Evolutionary conservation across 2,329 filamentous ascomycete genomes (phyloP).

Genomic region (Fusarium sp.): DNA sequence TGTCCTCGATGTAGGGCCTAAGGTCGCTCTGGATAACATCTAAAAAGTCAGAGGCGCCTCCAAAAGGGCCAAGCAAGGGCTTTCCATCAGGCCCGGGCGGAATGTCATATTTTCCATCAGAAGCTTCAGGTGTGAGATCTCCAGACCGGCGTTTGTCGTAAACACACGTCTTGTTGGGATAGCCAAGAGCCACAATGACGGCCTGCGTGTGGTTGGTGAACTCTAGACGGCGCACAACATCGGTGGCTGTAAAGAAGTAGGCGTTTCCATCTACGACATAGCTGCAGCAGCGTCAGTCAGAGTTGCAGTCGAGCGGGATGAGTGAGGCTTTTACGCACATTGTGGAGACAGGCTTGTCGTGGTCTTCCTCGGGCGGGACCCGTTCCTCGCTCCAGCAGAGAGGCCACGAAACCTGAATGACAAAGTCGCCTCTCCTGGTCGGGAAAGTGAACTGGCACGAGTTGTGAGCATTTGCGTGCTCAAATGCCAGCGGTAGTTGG

Average conservation of each 20-base stretch:
- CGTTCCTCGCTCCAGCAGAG: constrained; percentile 46
- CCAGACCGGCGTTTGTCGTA: constrained; percentile 48
- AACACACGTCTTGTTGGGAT: constrained; percentile 47
- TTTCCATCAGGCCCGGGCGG: constrained; percentile 41
- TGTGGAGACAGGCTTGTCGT: constrained; percentile 38
- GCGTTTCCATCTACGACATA: constrained; percentile 56
- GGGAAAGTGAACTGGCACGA: constrained; percentile 36
- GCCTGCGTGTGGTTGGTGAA: constrained; percentile 44
- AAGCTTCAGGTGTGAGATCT: constrained; percentile 51
- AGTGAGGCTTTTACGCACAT: constrained; percentile 45
- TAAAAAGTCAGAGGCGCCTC: constrained; percentile 63
- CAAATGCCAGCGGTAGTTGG: neutral
- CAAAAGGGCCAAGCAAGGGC: constrained; percentile 45
- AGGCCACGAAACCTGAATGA: constrained; percentile 51
- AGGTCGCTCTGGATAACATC: constrained; percentile 58
- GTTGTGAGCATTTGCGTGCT: constrained; percentile 33
- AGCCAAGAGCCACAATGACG: constrained; percentile 54
- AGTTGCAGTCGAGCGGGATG: no score
- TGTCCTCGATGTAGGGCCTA: constrained; percentile 49
- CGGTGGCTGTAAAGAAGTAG: constrained; percentile 53
- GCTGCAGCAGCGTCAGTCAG: constrained; percentile 24
- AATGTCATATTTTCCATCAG: constrained; percentile 34
- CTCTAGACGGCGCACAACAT: constrained; percentile 46
- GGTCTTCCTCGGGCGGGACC: constrained; percentile 26
- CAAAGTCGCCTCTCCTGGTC: constrained; percentile 45